These are phyloP conservation scores for Myxozyma geophila DNA, from an alignment of 805 yeast species.

Conservation along the genomic window DNA sequence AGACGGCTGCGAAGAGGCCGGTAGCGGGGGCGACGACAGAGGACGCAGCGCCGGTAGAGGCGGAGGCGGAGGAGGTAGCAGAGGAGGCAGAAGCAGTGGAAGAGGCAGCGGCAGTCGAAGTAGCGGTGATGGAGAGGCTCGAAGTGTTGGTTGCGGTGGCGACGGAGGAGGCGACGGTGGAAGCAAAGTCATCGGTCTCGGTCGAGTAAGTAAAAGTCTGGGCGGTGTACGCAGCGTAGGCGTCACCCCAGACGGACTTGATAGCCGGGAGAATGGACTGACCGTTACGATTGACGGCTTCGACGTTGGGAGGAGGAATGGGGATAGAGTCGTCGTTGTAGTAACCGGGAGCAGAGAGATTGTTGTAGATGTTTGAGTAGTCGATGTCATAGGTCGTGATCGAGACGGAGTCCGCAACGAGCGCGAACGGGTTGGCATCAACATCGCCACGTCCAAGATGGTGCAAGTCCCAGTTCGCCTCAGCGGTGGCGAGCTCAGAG, in stretches of 20 bases:
- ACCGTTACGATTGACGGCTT: conserved; percentile 47
- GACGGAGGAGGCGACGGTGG: conserved; percentile 24
- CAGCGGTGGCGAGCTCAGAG: conserved; percentile 55
- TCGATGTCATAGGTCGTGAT: conserved; percentile 23
- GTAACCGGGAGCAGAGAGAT: conserved; percentile 35
- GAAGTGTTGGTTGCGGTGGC: conserved; percentile 33
- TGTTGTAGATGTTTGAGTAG: conserved; percentile 27
- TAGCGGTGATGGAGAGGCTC: conserved; percentile 11
- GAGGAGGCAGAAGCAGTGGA: conserved; percentile 27
- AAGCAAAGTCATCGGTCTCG: conserved; percentile 22
- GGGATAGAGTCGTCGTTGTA: conserved; percentile 30
- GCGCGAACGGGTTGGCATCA: conserved; percentile 54
- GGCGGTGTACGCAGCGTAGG: conserved; percentile 17
- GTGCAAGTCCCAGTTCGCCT: conserved; percentile 57
- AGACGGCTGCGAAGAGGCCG: conserved; percentile 18
- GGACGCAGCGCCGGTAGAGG: conserved; percentile 14
- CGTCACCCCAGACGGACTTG: conserved; percentile 46
- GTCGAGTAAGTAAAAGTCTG: conserved; percentile 22
- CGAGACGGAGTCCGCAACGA: conserved; percentile 48
- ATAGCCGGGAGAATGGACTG: conserved; percentile 45
- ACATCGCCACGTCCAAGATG: conserved; percentile 58
- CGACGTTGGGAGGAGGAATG: conserved; percentile 49
- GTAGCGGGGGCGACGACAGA: conserved; percentile 20
- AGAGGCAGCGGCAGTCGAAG: conserved; percentile 22
- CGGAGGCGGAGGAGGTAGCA: conserved; percentile 15